Evolutionary conservation across 108 stramenopile species (phyloP), one percentile per base, ranked within the genome.

Genomic region (Seminavis robusta): DNA sequence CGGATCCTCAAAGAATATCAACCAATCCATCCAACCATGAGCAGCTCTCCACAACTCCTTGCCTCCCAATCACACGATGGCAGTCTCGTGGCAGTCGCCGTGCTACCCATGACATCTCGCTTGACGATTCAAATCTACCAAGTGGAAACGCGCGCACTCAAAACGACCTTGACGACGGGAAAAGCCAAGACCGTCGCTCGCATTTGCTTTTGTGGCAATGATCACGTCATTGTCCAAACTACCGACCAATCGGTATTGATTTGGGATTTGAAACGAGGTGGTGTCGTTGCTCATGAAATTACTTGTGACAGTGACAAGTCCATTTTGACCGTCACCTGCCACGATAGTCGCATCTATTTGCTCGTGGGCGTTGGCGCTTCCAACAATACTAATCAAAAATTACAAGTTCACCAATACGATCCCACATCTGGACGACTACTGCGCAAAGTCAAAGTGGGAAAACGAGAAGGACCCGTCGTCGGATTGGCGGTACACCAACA

Each of bases 211-310:
- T n/a, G n/a, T n/a, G n/a, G n/a, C n/a, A n/a, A n/a, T n/a, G n/a
- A n/a, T n/a, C n/a, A n/a, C n/a, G n/a, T n/a, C n/a, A n/a, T n/a
- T n/a, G n/a, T n/a, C n/a, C n/a, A n/a, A n/a, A n/a, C n/a, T n/a
- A n/a, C n/a, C n/a, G 6, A 21, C 24, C 6, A 13, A 25, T 6
- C 47, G 3, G 33, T 56, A 5, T n/a, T 59, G 17, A 29, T 63
- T 39, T 77, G 76, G 76, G 76, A 77, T 59, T 43, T 77, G 30
- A 44, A 63, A 26, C 66, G 80, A 21, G 74, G 80, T 44, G 75
- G n/a, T n/a, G n/a, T 81, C n/a, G 63, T 76, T 29, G 55, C 63
- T 4, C 30, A 69, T 19, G 58, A 48, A 3, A 25, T 73, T 6
- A n/a, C 58, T 0, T 21, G 29, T 6, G 52, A 46, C 20, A 55